Evolutionary conservation across 352 stramenopile species (phyloP).

Genomic region (Pythium coloratum): DNA sequence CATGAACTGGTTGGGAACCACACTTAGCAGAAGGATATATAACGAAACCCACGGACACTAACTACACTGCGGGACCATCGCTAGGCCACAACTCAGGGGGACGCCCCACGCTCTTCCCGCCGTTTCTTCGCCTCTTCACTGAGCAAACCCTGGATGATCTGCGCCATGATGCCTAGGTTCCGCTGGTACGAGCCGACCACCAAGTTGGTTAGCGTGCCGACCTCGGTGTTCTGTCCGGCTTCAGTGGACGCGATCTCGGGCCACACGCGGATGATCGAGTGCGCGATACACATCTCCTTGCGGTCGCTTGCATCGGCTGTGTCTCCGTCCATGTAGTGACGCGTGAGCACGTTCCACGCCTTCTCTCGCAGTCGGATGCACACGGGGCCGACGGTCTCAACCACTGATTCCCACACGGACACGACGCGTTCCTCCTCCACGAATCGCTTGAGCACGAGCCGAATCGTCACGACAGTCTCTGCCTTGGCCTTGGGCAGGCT

Average conservation of each 20-base stretch:
- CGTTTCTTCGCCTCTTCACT: constrained; percentile 16
- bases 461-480: constrained; percentile 26
- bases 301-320: not conserved
- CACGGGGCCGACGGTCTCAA: constrained; percentile 21
- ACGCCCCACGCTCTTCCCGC: not conserved
- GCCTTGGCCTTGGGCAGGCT: constrained; percentile 26
- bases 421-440: constrained; percentile 22
- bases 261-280: constrained; percentile 24
- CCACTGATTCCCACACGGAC: constrained; percentile 25
- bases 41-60: too few species aligned
- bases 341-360: constrained; percentile 24
- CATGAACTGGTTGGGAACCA: too few species aligned
- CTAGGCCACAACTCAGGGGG: too few species aligned
- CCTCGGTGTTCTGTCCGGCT: constrained; percentile 22
- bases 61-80: too few species aligned
- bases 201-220: constrained; percentile 47
- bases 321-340: constrained; percentile 1
- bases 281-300: constrained; percentile 17
- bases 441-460: constrained; percentile 28
- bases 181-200: constrained; percentile 47
- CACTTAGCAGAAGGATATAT: too few species aligned
- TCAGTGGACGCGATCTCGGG: constrained; percentile 19
- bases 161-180: constrained; percentile 44
- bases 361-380: constrained; percentile 23
- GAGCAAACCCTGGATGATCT: constrained; percentile 42